Percentiles rank a stretch among this genome's conserved stretches.
Conservation (phyloP, 2,329 filamentous ascomycete genomes). For the Ophidiomyces ophidiicola region DNA sequence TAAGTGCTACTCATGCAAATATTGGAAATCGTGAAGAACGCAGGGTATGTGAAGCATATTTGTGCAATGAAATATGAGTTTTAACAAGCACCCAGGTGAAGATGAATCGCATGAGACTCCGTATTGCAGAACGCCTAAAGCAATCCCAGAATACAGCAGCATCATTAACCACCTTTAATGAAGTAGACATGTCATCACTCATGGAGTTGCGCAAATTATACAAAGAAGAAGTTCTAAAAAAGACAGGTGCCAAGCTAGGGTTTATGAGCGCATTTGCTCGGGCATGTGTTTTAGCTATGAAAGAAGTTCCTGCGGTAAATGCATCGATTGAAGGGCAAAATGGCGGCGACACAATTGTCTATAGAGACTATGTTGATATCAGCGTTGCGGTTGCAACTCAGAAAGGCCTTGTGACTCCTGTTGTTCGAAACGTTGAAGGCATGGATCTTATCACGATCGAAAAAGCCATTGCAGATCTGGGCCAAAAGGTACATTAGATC, state of each 20-base stretch:
- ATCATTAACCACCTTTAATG: constrained; percentile 95
- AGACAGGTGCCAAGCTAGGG: constrained; percentile 93
- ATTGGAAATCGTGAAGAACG: constrained; percentile 74
- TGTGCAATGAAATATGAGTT: background rate
- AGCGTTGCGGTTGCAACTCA: constrained; percentile 94
- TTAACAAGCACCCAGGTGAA: constrained; percentile 57
- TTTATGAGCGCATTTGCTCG: constrained; percentile 98
- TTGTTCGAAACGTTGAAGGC: constrained; percentile 83
- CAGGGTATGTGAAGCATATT: constrained; percentile 47
- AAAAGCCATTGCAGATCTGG: constrained; percentile 79
- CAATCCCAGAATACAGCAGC: constrained; percentile 98
- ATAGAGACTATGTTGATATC: constrained; percentile 95
- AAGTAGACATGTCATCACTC: constrained; percentile 95
- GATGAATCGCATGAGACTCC: constrained; percentile 99
- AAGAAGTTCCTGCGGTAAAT: constrained; percentile 86
- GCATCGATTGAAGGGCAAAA: constrained; percentile 93
- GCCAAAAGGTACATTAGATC: constrained; percentile 63
- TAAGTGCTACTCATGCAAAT: constrained; percentile 22
- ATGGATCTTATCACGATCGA: constrained; percentile 85
- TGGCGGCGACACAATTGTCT: constrained; percentile 93
- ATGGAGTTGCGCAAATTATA: constrained; percentile 97
- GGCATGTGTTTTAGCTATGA: constrained; percentile 82
- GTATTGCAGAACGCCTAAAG: constrained; percentile 95
- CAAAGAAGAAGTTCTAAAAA: constrained; percentile 93
- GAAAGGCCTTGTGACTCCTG: constrained; percentile 92